phyloP scores from a whole-genome alignment of 2,329 filamentous ascomycete species.

The Purpureocillium lavendulum region DNA sequence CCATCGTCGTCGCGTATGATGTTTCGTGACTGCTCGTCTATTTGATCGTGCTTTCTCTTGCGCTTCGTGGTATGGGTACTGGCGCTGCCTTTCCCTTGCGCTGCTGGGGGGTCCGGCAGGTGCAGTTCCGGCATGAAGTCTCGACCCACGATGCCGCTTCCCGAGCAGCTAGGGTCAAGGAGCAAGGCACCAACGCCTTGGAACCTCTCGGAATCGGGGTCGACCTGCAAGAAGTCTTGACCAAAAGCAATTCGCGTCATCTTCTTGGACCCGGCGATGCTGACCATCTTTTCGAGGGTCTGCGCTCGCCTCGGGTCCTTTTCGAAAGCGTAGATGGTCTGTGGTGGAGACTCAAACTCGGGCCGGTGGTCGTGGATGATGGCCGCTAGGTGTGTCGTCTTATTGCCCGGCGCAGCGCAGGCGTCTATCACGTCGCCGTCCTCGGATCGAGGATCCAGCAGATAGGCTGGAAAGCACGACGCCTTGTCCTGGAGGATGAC shows the following conservation, averaged over 20 bases:
- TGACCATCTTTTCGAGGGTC: conserved; percentile 79
- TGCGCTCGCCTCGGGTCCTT: conserved; percentile 63
- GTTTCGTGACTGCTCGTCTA: conserved; percentile 18
- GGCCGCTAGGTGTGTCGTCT: conserved; percentile 87
- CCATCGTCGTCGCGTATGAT: conserved; percentile 50
- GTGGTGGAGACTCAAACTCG: conserved; percentile 22
- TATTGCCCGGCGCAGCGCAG: conserved; percentile 92
- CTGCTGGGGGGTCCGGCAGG: conserved; percentile 35
- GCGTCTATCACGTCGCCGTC: conserved; percentile 82
- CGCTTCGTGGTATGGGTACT: conserved; percentile 17
- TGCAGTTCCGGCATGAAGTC: conserved; percentile 67
- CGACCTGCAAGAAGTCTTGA: conserved; percentile 73
- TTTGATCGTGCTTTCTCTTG: conserved; percentile 38
- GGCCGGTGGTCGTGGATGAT: conserved; percentile 45
- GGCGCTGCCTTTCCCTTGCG: conserved; percentile 7
- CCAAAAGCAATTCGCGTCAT: conserved; percentile 62
- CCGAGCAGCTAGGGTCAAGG: conserved; percentile 90
- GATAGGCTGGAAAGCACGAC: conserved; percentile 89
- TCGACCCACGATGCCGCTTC: conserved; percentile 85
- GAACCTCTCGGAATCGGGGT: conserved; percentile 56
- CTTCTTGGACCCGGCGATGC: conserved; percentile 59
- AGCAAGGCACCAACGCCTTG: conserved; percentile 70
- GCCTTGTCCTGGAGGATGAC: conserved; percentile 95
- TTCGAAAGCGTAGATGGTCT: conserved; percentile 68
- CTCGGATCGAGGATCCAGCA: conserved; percentile 60